Evolutionary conservation across 805 yeast species (phyloP).

Genomic region (Yamadazyma paraphyllophila): DNA sequence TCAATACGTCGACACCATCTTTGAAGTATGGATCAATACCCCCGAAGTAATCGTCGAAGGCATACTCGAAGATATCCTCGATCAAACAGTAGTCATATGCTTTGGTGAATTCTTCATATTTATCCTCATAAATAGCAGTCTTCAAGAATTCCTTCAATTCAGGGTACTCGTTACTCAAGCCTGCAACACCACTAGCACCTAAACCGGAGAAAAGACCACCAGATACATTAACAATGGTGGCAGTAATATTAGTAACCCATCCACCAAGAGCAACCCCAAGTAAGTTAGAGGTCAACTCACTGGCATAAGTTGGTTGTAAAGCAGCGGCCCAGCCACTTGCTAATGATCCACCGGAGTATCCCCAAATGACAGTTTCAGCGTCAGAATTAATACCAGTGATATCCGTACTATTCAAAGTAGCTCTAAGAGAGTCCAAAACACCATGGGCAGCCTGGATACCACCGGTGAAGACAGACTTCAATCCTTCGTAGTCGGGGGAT

Average conservation of each 20-base stretch:
- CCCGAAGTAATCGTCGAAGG: slow-evolving; percentile 10
- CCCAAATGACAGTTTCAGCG: slow-evolving; percentile 28
- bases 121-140: slow-evolving; percentile 6
- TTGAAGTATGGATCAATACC: slow-evolving; percentile 11
- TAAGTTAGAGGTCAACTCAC: slow-evolving; percentile 23
- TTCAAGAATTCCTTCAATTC: slow-evolving; percentile 8
- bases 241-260: slow-evolving; percentile 33
- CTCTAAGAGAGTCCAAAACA: slow-evolving; percentile 31
- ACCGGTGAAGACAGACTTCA: slow-evolving; percentile 29
- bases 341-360: slow-evolving; percentile 40
- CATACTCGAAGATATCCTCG: slow-evolving; percentile 7
- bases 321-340: slow-evolving; percentile 40
- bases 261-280: slow-evolving; percentile 38
- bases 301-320: slow-evolving; percentile 36
- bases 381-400: slow-evolving; percentile 19
- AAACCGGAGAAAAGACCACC: slow-evolving; percentile 31
- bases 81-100: slow-evolving; percentile 10
- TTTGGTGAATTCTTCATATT: slow-evolving; percentile 7
- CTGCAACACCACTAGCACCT: slow-evolving; percentile 27
- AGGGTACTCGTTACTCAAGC: slow-evolving; percentile 33
- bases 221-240: slow-evolving; percentile 22
- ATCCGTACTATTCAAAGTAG: slow-evolving; percentile 17
- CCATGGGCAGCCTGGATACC: slow-evolving; percentile 31
- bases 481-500: slow-evolving; percentile 37
- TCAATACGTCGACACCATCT: slow-evolving; percentile 11